Conservation (phyloP, 2,329 filamentous ascomycete species). For the Colletotrichum camelliae region DNA sequence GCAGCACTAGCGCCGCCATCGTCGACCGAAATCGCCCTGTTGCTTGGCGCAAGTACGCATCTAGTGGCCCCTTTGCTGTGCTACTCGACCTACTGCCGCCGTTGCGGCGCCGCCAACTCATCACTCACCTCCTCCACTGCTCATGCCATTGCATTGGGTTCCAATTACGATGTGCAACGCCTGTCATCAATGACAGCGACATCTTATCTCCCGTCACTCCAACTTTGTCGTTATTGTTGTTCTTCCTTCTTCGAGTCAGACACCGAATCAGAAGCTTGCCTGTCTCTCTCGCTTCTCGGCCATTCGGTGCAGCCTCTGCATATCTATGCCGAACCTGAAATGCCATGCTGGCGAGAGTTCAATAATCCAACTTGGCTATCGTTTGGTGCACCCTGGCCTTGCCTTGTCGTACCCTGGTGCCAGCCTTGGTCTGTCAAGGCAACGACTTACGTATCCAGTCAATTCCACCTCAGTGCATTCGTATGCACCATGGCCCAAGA, state of each 20-base stretch:
- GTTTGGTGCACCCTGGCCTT: not conserved
- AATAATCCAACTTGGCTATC: not conserved
- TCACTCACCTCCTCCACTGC: not conserved
- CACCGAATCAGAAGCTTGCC: not conserved
- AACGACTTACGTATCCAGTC: not conserved
- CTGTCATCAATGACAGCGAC: slow-evolving; percentile 16
- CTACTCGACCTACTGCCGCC: not conserved
- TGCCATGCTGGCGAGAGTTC: not conserved
- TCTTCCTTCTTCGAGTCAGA: not conserved
- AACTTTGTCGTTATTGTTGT: not conserved
- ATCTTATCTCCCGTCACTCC: not conserved
- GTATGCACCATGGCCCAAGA: not conserved
- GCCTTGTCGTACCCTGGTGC: not conserved
- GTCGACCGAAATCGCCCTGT: slow-evolving; percentile 1
- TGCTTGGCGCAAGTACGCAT: not conserved
- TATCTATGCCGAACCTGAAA: not conserved
- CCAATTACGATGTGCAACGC: not conserved
- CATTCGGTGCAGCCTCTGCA: not conserved
- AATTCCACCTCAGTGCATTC: not conserved
- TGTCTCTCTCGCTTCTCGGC: slow-evolving; percentile 2
- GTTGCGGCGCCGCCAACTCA: not conserved
- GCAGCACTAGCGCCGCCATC: slow-evolving; percentile 12
- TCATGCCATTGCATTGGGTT: not conserved
- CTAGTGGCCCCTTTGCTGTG: not conserved
- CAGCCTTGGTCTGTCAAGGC: not conserved